These are phyloP conservation scores for Botryosphaeria dothidea DNA, from an alignment of 2,329 filamentous ascomycete species.

Conservation along the genomic window DNA sequence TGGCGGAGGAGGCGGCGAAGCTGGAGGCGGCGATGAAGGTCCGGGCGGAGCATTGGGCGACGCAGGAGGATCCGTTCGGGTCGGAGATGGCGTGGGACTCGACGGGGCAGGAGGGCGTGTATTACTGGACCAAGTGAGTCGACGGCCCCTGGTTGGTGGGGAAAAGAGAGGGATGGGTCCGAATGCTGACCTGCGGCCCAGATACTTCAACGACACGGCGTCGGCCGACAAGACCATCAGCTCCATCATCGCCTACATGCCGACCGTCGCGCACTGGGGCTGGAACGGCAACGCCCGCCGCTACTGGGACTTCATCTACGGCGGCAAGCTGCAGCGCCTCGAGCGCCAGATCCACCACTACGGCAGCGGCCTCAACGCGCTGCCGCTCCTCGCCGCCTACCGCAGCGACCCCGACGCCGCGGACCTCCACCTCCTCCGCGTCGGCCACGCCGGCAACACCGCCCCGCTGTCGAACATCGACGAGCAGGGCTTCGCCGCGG, in stretches of 20 bases:
- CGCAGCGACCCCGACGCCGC: constrained; percentile 41
- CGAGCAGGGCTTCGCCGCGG: constrained; percentile 54
- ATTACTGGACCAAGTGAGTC: constrained; percentile 54
- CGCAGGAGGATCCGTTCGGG: constrained; percentile 55
- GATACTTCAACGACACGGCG: constrained; percentile 50
- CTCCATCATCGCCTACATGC: constrained; percentile 58
- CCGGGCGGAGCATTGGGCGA: constrained; percentile 54
- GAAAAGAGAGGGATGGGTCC: too few relatives aligned
- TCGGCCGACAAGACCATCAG: constrained; percentile 56
- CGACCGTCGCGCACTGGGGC: constrained; percentile 61
- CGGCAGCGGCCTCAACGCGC: constrained; percentile 59
- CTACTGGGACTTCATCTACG: constrained; percentile 61
- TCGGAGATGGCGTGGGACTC: constrained; percentile 66
- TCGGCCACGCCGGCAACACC: constrained; percentile 56
- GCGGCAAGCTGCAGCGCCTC: constrained; percentile 42
- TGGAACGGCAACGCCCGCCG: constrained; percentile 59
- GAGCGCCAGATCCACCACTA: constrained; percentile 62
- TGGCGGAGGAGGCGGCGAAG: constrained; percentile 39
- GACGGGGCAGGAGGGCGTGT: constrained; percentile 63
- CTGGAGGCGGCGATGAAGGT: constrained; percentile 51
- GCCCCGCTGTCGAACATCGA: constrained; percentile 59
- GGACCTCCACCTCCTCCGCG: constrained; percentile 54
- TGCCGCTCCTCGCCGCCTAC: constrained; percentile 56
- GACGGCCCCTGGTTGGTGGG: not conserved
- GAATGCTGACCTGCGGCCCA: not conserved